Conservation (phyloP, 352 stramenopile genomes). For the Phytophthora pini region DNA sequence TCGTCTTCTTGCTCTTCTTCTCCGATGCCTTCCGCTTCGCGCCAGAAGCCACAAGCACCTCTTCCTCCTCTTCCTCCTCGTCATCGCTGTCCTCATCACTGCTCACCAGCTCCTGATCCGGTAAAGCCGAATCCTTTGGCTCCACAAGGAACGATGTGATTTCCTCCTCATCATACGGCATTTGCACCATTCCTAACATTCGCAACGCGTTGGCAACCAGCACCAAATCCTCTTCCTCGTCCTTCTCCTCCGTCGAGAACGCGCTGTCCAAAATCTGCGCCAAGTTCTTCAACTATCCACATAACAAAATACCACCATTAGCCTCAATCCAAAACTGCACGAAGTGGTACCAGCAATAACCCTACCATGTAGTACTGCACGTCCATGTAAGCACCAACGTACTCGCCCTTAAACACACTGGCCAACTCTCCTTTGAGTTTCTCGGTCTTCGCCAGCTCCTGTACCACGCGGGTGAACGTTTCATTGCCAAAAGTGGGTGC, state of each 20-base stretch:
- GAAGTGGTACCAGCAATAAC: not conserved
- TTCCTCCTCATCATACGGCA: conserved; percentile 66
- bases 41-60: conserved; percentile 30
- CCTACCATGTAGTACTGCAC: conserved; percentile 89
- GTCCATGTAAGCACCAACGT: conserved; percentile 81
- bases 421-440: conserved; percentile 85
- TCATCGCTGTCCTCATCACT: conserved; percentile 54
- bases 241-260: conserved; percentile 41
- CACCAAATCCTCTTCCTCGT: conserved; percentile 50
- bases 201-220: conserved; percentile 75
- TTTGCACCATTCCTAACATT: conserved; percentile 76
- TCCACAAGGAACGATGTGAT: conserved; percentile 78
- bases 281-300: conserved; percentile 66
- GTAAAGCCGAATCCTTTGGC: conserved; percentile 29
- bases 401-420: conserved; percentile 90
- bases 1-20: conserved; percentile 48
- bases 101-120: conserved; percentile 52
- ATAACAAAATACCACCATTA: conserved; percentile 8
- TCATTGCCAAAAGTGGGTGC: conserved; percentile 79
- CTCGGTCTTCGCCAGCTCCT: conserved; percentile 63
- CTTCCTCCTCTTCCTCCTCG: conserved; percentile 40
- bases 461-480: conserved; percentile 81
- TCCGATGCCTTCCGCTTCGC: conserved; percentile 60
- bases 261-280: conserved; percentile 63
- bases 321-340: not conserved